Percentiles rank a stretch among this genome's conserved stretches.
Conservation (phyloP, 805 yeast genomes). For the Wickerhamomyces strasburgensis region DNA sequence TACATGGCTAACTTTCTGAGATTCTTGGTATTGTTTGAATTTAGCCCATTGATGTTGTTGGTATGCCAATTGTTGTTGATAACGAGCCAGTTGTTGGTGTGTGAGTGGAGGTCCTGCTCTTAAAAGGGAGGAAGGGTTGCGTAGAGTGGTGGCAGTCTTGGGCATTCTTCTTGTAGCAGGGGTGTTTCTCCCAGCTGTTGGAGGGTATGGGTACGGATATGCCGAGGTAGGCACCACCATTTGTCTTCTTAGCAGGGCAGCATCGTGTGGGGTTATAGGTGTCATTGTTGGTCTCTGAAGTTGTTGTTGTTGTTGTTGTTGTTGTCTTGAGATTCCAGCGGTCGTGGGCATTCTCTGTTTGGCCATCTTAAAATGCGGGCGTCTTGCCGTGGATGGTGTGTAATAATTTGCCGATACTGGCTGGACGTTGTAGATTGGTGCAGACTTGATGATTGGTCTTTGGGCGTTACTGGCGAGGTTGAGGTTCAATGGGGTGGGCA, state of each 20-base stretch:
- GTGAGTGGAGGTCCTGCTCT: constrained; percentile 18
- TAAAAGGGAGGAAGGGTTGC: constrained; percentile 12
- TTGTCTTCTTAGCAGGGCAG: constrained; percentile 6
- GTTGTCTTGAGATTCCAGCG: constrained; percentile 9
- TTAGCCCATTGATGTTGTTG: constrained; percentile 26
- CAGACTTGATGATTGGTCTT: constrained; percentile 28
- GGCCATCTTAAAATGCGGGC: constrained; percentile 9
- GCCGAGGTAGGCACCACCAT: constrained; percentile 11
- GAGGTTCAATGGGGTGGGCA: constrained; percentile 28
- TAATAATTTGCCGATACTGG: constrained; percentile 12
- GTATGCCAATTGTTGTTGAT: constrained; percentile 23
- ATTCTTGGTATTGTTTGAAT: constrained; percentile 22
- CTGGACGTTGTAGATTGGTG: constrained; percentile 25
- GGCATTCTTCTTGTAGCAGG: constrained; percentile 14
- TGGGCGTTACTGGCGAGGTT: constrained; percentile 11
- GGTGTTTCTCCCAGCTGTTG: constrained; percentile 2
- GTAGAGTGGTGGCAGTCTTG: constrained; percentile 19
- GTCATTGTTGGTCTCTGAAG: constrained; percentile 16
- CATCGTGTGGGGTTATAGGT: constrained; percentile 14
- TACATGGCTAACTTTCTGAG: constrained; percentile 28
- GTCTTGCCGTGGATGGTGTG: constrained; percentile 15
- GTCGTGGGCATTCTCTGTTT: constrained; percentile 5
- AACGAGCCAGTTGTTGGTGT: constrained; percentile 21
- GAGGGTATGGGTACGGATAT: constrained; percentile 10
- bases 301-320: constrained; percentile 4